phyloP scores from a whole-genome alignment of 2,329 filamentous ascomycete genomes.

The Dactylellina haptotyla region DNA sequence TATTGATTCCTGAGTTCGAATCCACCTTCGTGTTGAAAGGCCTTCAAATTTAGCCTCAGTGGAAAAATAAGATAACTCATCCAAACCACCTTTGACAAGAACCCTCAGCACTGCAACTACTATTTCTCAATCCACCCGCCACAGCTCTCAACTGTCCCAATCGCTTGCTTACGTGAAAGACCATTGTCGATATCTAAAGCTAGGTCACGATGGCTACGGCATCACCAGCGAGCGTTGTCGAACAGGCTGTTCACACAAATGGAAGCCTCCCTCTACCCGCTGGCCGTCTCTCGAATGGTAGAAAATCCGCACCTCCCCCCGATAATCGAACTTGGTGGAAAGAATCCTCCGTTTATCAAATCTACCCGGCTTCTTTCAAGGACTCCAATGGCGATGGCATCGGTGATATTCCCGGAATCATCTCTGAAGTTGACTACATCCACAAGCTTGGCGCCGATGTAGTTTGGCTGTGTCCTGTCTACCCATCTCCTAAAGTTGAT shows the following conservation, averaged over 20 bases:
- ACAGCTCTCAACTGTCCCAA: too few species aligned
- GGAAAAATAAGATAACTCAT: too few species aligned
- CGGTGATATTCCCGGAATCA: constrained; percentile 73
- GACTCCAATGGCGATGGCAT: constrained; percentile 71
- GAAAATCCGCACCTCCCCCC: background rate
- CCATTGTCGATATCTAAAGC: background rate
- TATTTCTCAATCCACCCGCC: too few species aligned
- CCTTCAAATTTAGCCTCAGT: constrained; percentile 6
- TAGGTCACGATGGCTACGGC: background rate
- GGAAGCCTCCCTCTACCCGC: background rate
- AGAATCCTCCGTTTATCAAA: constrained; percentile 65
- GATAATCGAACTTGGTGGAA: constrained; percentile 63
- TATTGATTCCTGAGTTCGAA: too few species aligned
- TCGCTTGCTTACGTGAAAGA: too few species aligned
- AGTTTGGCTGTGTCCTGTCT: constrained; percentile 70
- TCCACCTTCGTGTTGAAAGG: too few species aligned
- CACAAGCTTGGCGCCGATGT: constrained; percentile 71
- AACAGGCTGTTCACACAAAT: constrained; percentile 2
- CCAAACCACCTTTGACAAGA: too few species aligned
- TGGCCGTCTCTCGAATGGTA: background rate
- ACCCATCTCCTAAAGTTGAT: constrained; percentile 72
- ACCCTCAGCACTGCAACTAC: too few species aligned
- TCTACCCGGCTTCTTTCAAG: constrained; percentile 71
- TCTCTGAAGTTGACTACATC: constrained; percentile 73
- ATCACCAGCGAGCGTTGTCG: constrained; percentile 15